Conservation (phyloP, 208 protist genomes). For the Crithidia brevicula region DNA sequence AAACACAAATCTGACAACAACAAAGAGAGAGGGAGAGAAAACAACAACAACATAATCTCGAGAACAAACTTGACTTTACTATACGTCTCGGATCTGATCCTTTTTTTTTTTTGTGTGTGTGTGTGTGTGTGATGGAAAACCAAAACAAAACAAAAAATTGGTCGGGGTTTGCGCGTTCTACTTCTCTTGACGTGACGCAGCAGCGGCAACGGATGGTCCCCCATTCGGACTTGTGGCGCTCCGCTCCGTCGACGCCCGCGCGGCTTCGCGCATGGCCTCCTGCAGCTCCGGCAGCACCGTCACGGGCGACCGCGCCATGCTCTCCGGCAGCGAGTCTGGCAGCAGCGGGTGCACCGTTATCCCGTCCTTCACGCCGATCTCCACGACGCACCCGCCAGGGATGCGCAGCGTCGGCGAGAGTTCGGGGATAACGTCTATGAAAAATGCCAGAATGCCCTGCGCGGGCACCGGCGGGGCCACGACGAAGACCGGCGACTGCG, state of each 20-base stretch:
- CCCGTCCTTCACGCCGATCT: constrained; percentile 78
- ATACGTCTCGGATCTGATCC: not conserved
- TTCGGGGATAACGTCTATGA: constrained; percentile 80
- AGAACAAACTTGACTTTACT: too few relatives aligned
- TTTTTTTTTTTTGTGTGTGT: not conserved
- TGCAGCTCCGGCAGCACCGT: constrained; percentile 32
- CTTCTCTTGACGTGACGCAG: too few relatives aligned
- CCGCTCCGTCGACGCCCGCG: too few relatives aligned
- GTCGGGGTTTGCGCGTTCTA: too few relatives aligned
- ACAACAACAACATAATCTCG: too few relatives aligned
- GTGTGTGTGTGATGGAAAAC: too few relatives aligned
- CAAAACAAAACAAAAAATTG: too few relatives aligned
- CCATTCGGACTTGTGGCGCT: too few relatives aligned
- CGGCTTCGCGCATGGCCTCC: constrained; percentile 22
- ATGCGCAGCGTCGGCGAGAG: constrained; percentile 70
- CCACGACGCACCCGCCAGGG: constrained; percentile 69
- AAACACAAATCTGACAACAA: too few relatives aligned
- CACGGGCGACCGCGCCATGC: constrained; percentile 27
- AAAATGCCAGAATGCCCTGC: constrained; percentile 78
- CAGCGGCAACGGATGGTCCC: too few relatives aligned
- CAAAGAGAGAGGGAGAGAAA: too few relatives aligned
- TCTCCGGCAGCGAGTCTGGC: constrained; percentile 32
- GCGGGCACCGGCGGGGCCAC: constrained; percentile 71
- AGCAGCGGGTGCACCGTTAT: constrained; percentile 77
- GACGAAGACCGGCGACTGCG: constrained; percentile 78